Percentiles rank a stretch among this genome's conserved stretches.
These are phyloP conservation scores for Populus euphratica DNA, from an alignment of 345 rosid genomes.

Conservation along the genomic window DNA sequence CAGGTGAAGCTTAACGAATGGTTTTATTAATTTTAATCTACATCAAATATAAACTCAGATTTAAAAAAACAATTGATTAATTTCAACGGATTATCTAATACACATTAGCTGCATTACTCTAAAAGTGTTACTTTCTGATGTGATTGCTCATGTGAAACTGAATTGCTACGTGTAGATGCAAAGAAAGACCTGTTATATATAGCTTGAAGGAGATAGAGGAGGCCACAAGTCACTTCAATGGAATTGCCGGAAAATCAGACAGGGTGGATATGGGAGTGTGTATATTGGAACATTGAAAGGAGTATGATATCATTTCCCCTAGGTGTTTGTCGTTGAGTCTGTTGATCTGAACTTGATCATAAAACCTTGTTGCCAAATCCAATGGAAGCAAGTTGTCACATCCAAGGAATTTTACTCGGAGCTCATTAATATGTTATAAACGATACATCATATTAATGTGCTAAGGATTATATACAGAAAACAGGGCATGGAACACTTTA, in stretches of 20 bases:
- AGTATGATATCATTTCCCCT: slow-evolving; percentile 3
- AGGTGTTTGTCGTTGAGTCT: background rate
- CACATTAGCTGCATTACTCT: background rate
- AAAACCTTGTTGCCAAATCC: background rate
- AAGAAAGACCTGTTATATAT: slow-evolving; percentile 20
- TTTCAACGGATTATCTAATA: too few relatives aligned
- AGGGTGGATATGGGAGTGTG: slow-evolving; percentile 39
- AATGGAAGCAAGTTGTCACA: slow-evolving; percentile 34
- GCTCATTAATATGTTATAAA: slow-evolving; percentile 36
- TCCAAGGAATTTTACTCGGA: slow-evolving; percentile 34
- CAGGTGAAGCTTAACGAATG: too few relatives aligned
- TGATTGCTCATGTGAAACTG: background rate
- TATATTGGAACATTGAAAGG: slow-evolving; percentile 18
- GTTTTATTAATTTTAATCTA: too few relatives aligned
- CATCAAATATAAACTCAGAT: too few relatives aligned
- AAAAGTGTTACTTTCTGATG: background rate
- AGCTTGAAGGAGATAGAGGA: slow-evolving; percentile 26
- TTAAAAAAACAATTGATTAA: background rate
- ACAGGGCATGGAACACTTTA: background rate
- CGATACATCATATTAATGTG: slow-evolving; percentile 40
- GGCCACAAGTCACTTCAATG: slow-evolving; percentile 29
- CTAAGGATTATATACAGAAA: slow-evolving; percentile 9
- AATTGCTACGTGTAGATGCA: slow-evolving; percentile 17
- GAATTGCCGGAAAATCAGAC: slow-evolving; percentile 26
- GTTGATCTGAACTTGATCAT: background rate